phyloP scores from a whole-genome alignment of 768 basidiomycete species.

The Lentinus brumalis region DNA sequence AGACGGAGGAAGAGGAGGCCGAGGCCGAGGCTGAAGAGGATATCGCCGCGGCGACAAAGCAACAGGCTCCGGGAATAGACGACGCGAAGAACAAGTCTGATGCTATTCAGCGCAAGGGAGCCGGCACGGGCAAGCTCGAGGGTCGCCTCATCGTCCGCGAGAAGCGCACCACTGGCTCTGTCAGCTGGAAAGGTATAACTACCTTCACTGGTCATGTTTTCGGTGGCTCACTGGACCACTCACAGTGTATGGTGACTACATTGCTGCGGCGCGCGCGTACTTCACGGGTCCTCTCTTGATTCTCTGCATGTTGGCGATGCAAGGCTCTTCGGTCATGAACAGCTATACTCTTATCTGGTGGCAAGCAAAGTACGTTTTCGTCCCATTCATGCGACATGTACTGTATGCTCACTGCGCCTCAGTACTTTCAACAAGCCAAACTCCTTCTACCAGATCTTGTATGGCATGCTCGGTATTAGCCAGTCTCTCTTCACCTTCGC shows the following conservation, averaged over 20 bases:
- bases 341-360: conserved; percentile 75
- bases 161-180: conserved; percentile 64
- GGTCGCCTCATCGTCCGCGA: conserved; percentile 70
- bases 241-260: conserved; percentile 62
- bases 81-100: conserved; percentile 42
- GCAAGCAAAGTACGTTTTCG: conserved; percentile 54
- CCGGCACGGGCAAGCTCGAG: conserved; percentile 64
- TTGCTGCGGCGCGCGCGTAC: conserved; percentile 54
- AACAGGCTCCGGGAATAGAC: conserved; percentile 29
- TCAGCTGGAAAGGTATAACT: conserved; percentile 47
- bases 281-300: conserved; percentile 54
- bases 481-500: conserved; percentile 61
- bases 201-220: neutral
- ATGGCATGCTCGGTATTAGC: conserved; percentile 59
- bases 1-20: conserved; percentile 39
- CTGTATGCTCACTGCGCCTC: neutral
- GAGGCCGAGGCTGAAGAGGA: conserved; percentile 32
- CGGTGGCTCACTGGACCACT: neutral
- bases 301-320: conserved; percentile 56
- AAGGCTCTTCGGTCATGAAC: conserved; percentile 60
- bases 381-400: neutral
- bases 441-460: conserved; percentile 65
- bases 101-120: conserved; percentile 35
- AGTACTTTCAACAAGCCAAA: conserved; percentile 51
- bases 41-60: conserved; percentile 16